Evolutionary conservation across 169 alveolate genomes (phyloP), one percentile per base, ranked within the genome.

Genomic region (Babesia ovis): DNA sequence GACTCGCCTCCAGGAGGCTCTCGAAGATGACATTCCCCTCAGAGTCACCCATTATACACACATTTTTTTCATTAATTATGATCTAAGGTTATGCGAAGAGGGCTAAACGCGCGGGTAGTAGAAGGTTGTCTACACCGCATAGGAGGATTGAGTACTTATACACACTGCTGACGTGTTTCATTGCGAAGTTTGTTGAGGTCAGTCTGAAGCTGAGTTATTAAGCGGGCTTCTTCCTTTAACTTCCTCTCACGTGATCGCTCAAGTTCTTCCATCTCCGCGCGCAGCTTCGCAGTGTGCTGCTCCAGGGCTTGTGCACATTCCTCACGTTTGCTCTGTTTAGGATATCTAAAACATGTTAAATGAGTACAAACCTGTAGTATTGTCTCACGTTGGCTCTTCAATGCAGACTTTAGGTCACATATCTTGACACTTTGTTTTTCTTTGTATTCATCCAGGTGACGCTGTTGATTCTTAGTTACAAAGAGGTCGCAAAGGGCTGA

Each of bases 361-460:
- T 4, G 0, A 3, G 42, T 2, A 5, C 53, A 14, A 0, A 64
- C 74, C 61, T 64, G 62, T 12, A 64, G 8, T 23, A 50, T 54
- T 1, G 74, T 6, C 25, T 46, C 74, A 5, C 74, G 61, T 50
- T 64, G 48, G 35, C 61, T 25, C 25, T 64, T 64, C 61, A 64
- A 29, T 14, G 45, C 59, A n/a, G 51, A 4, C 18, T 64, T 64
- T 0, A 64, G 27, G 61, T 64, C 74, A 25, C 74, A 64, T 6
- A 64, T 46, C 51, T 64, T 64, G 14, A 64, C 74, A 39, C 74
- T 64, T 31, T 48, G 74, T 61, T 64, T 64, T 34, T 64, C 74
- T 54, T 64, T 64, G 74, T 64, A 50, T 56, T 64, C 74, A 56
- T 64, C 74, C 50, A 64, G 42, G 50, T 64, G 74, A n/a, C 74